Percentiles rank a stretch among this genome's conserved stretches.
Evolutionary conservation across 1,284 basidiomycete genomes (phyloP).

Genomic region (Bondarzewia mesenterica): DNA sequence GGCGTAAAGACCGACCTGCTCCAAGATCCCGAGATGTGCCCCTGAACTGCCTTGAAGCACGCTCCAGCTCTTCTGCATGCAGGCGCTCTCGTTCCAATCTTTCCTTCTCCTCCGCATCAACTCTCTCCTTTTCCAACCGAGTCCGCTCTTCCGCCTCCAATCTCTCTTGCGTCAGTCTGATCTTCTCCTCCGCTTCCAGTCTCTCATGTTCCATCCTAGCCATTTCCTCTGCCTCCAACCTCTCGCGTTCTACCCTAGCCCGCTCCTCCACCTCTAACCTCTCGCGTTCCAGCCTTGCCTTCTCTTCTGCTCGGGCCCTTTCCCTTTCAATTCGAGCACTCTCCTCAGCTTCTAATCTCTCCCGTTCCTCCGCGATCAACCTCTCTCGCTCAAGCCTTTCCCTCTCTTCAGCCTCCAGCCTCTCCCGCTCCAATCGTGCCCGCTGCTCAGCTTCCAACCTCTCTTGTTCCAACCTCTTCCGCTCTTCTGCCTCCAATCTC

Average conservation of each 20-base stretch:
- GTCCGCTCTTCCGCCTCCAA: not conserved
- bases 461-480: conserved; percentile 14
- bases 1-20: not conserved
- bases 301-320: not conserved
- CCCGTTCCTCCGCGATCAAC: conserved; percentile 14
- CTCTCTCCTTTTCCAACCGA: conserved; percentile 6
- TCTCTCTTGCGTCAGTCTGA: conserved; percentile 7
- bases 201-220: conserved; percentile 7
- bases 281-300: conserved; percentile 5
- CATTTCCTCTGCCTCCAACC: conserved; percentile 8
- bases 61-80: not conserved
- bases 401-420: conserved; percentile 18
- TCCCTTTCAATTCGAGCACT: not conserved
- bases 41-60: not conserved
- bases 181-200: not conserved
- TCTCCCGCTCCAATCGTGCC: conserved; percentile 7
- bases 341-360: conserved; percentile 3
- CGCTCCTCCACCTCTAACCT: not conserved
- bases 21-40: too few relatives aligned
- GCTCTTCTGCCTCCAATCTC: conserved; percentile 19
- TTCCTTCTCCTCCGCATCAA: conserved; percentile 2
- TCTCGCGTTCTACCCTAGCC: too few relatives aligned
- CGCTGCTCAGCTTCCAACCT: conserved; percentile 10
- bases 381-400: conserved; percentile 14
- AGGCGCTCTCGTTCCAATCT: not conserved